Base-by-base conservation (phyloP, 495 filamentous ascomycete genomes). In the Pseudomonodictys pantanalensis region DNA sequence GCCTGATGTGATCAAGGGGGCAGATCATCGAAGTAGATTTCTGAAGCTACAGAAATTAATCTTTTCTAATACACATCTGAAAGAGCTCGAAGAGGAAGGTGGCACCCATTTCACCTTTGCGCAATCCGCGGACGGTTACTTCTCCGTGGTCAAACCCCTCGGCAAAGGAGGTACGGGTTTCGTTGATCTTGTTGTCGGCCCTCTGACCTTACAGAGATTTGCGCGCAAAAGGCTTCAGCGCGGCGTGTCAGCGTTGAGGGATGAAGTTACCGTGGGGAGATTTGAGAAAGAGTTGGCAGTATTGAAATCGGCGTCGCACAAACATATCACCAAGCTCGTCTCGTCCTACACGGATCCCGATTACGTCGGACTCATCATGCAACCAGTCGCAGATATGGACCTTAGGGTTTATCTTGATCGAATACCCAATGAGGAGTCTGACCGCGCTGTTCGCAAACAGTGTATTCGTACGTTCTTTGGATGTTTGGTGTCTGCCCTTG, bases 401-500 rank as follows among this genome's bases (percentile, higher is more conserved):
- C 50, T 62, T 15, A 54, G 29, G n/a, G 42, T 9, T 18, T 62
- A 47, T 42, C 26, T 54, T n/a, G 18, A 12, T 23, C 41, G 39
- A 9, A 26, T 18, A 28, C 10, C 6, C 3, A 26, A 3, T 11
- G 28, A 9, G 24, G 32, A 48, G 12, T 12, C 38, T 20, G 51
- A 65, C 35, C 12, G 20, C 7, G 24, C 15, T 4, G 24, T 23
- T 23, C 43, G 22, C 17, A 49, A 49, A 18, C 52, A 39, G 15
- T 46, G 24, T 23, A n/a, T 62, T n/a, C n/a, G 53, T 12, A 63
- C 43, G 15, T 52, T 62, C 50, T 66, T 66, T 38, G 48, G 58
- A 11, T 76, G 73, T 46, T 64, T 76, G 0, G 44, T 60, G 12
- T 68, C 71, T 25, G 75, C 73, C 0, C 65, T 79, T 1, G 65